Base-by-base conservation (phyloP, 2,329 filamentous ascomycete genomes). In the Epichloe gansuensis region DNA sequence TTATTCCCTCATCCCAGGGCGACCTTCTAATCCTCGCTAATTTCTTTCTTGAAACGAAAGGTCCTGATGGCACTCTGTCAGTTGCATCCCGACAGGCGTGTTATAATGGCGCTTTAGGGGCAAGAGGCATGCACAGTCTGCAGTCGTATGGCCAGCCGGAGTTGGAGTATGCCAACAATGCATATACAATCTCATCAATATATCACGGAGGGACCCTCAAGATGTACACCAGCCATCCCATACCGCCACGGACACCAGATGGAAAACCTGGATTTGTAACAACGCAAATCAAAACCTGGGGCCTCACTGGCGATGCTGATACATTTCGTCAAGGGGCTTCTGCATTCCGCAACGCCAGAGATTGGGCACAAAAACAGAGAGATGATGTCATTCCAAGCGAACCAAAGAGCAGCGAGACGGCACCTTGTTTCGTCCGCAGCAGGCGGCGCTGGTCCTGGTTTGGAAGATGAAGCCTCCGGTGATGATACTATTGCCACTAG, bases 101-200 rank as follows among this genome's bases (percentile, higher is more conserved):
- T 43, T 66, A 70, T 50, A 60, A 71, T 56, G 65, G 64, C 17
- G 66, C 69, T 8, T 46, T 61, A 12, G 64, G 67, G 23, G 60
- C 65, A 31, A 62, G 66, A 50, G 68, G 56, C 0, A 64, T 70
- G 46, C 62, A 66, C 36, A 56, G 54, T 49, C 59, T 73, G 31
- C 64, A 64, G 55, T 66, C 61, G 34, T 69, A 66, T 51, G 17
- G 45, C 25, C 35, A 47, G 27, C 21, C 35, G 9, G 35, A 41
- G 36, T 8, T 12, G 13, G 35, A 36, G 9, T 52, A 43, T 23
- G 51, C 53, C 15, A 51, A 49, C 3, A 52, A 42, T 7, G 53
- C 53, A 7, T 46, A 55, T 43, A 45, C 53, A 3, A 45, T 51
- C 3, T 34, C 34, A 1, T 47, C 31, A 2, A 49, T 31, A 7